Evolutionary conservation across 164 flowering plant species (phyloP).

Genomic region (Vitis amurensis): DNA sequence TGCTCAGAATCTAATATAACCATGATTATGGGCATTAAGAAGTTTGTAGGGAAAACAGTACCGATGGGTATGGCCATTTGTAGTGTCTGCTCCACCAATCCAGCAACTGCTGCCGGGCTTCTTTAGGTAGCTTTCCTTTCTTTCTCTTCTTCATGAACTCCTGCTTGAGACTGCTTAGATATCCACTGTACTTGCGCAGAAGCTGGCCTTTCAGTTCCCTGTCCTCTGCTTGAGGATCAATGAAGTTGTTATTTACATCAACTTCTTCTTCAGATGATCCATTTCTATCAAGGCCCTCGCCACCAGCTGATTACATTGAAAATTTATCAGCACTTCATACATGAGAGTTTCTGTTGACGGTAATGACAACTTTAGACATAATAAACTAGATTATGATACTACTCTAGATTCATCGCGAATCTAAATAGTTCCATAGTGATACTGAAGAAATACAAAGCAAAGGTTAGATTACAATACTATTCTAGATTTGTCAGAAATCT

Average conservation of each 20-base stretch:
- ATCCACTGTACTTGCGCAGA: constrained; percentile 80
- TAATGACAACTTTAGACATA: too few species aligned
- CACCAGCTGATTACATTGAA: constrained; percentile 31
- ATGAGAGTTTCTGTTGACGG: too few species aligned
- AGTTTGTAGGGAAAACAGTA: constrained; percentile 17
- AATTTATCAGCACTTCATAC: background rate
- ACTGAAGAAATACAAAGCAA: too few species aligned
- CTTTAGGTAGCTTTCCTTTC: constrained; percentile 90
- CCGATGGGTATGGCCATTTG: constrained; percentile 99
- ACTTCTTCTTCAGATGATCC: constrained; percentile 81
- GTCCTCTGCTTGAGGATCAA: constrained; percentile 84
- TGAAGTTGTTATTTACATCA: constrained; percentile 45
- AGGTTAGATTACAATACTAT: too few species aligned
- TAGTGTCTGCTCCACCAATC: constrained; percentile 96
- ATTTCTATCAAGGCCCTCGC: constrained; percentile 48
- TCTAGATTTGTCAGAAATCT: too few species aligned
- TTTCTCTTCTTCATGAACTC: constrained; percentile 90
- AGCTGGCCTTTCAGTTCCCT: constrained; percentile 78
- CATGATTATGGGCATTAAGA: background rate
- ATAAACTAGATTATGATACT: too few species aligned
- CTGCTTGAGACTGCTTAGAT: constrained; percentile 79
- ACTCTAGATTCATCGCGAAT: too few species aligned
- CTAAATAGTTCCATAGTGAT: too few species aligned
- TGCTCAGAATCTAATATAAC: background rate
- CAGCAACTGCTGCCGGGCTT: constrained; percentile 80